Conservation (phyloP, 306 rosid genomes). For the Quercus ilex region DNA sequence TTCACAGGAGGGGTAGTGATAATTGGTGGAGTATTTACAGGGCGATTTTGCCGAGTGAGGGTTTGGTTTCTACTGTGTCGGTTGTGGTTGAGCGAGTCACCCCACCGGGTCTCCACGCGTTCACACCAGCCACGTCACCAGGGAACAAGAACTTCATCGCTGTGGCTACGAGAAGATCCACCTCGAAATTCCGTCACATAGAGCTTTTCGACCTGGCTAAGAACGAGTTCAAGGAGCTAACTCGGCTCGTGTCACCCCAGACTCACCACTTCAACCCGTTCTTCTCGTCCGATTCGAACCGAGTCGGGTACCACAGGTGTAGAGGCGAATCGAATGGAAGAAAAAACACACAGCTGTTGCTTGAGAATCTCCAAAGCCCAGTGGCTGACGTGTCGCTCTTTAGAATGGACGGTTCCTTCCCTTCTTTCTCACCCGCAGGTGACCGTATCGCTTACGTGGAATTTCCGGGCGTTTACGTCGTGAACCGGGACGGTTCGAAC, state of each 20-base stretch:
- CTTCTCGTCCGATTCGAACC: constrained; percentile 54
- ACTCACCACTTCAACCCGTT: constrained; percentile 87
- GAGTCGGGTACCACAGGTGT: constrained; percentile 85
- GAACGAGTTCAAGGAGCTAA: constrained; percentile 63
- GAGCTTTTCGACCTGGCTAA: constrained; percentile 53
- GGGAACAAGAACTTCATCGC: constrained; percentile 71
- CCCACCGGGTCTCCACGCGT: constrained; percentile 78
- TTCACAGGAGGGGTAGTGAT: constrained; percentile 72
- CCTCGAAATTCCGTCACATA: constrained; percentile 62
- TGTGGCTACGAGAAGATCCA: constrained; percentile 71
- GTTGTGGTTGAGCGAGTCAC: constrained; percentile 67
- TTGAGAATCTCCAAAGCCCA: constrained; percentile 60
- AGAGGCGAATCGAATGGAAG: constrained; percentile 40
- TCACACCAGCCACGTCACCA: constrained; percentile 80
- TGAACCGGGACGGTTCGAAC: constrained; percentile 71
- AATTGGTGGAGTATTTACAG: constrained; percentile 83
- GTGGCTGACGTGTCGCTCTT: constrained; percentile 51
- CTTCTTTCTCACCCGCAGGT: constrained; percentile 67
- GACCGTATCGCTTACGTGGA: constrained; percentile 56
- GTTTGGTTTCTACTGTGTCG: constrained; percentile 32
- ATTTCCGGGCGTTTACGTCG: constrained; percentile 59
- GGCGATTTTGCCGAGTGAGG: constrained; percentile 47
- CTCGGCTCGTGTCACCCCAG: constrained; percentile 51
- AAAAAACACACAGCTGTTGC: constrained; percentile 24
- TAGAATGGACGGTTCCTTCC: constrained; percentile 65